Conservation (phyloP, 306 rosid species). For the Abrus pulchellus region DNA sequence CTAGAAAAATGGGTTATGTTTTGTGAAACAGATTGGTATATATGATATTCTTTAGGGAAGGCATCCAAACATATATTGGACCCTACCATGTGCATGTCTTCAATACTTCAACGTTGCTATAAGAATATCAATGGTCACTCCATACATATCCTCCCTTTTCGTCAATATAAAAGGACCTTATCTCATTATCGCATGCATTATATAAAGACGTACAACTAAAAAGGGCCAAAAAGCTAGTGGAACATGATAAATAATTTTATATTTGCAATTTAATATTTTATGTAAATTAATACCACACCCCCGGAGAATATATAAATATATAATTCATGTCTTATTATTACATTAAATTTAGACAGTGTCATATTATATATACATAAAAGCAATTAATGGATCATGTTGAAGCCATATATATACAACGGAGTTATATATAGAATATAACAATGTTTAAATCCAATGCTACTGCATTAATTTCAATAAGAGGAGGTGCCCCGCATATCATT, state of each 20-base stretch:
- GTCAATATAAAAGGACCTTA: conserved; percentile 40
- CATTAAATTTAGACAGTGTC: neutral
- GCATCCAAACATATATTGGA: conserved; percentile 17
- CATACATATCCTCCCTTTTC: conserved; percentile 34
- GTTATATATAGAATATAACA: neutral
- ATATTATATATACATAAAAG: neutral
- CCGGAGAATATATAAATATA: neutral
- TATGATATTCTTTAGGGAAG: neutral
- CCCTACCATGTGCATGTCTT: conserved; percentile 56
- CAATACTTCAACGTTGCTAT: conserved; percentile 32
- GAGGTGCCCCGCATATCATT: neutral
- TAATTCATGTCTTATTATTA: neutral
- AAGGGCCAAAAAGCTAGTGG: neutral
- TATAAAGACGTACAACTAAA: conserved; percentile 36
- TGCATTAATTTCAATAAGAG: neutral
- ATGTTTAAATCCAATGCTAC: neutral
- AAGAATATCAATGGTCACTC: neutral
- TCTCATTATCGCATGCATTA: conserved; percentile 49
- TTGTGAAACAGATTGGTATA: conserved; percentile 1
- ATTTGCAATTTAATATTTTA: conserved; percentile 1
- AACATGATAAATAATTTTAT: conserved; percentile 7
- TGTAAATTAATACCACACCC: neutral
- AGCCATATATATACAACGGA: neutral
- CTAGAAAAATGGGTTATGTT: conserved; percentile 20
- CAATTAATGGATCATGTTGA: neutral